These are phyloP conservation scores for Lasiosphaeria hispida DNA, from an alignment of 495 filamentous ascomycete genomes.

Conservation along the genomic window DNA sequence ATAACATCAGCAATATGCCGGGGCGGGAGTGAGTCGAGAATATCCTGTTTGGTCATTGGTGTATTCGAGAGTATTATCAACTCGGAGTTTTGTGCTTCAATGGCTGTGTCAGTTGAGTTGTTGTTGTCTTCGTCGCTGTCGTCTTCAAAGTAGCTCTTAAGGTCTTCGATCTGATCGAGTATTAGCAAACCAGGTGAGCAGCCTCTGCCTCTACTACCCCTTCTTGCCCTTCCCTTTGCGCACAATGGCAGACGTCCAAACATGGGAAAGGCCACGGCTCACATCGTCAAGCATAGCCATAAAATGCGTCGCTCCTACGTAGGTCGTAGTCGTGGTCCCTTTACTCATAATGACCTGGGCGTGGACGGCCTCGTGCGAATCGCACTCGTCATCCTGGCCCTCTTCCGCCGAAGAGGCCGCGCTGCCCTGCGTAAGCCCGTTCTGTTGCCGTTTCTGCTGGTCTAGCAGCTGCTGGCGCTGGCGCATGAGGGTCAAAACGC, in stretches of 20 bases:
- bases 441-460: conserved; percentile 11
- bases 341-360: conserved; percentile 37
- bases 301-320: conserved; percentile 54
- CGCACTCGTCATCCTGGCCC: no score
- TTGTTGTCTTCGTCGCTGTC: conserved; percentile 29
- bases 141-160: conserved; percentile 46
- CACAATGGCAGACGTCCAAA: no score
- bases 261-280: conserved; percentile 1
- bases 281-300: conserved; percentile 56
- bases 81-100: conserved; percentile 31
- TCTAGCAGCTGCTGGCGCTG: not conserved
- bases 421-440: no score
- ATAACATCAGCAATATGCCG: conserved; percentile 40
- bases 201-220: no score
- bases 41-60: conserved; percentile 32
- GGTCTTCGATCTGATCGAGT: conserved; percentile 39
- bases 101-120: conserved; percentile 15
- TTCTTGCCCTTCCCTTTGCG: no score
- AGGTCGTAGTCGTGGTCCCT: conserved; percentile 36
- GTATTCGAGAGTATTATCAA: conserved; percentile 28
- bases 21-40: conserved; percentile 41
- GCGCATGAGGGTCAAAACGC: not conserved
- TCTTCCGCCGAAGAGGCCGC: no score
- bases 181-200: no score
- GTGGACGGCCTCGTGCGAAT: not conserved